Conservation (phyloP, 2,329 filamentous ascomycete genomes). For the Emericellopsis atlantica region DNA sequence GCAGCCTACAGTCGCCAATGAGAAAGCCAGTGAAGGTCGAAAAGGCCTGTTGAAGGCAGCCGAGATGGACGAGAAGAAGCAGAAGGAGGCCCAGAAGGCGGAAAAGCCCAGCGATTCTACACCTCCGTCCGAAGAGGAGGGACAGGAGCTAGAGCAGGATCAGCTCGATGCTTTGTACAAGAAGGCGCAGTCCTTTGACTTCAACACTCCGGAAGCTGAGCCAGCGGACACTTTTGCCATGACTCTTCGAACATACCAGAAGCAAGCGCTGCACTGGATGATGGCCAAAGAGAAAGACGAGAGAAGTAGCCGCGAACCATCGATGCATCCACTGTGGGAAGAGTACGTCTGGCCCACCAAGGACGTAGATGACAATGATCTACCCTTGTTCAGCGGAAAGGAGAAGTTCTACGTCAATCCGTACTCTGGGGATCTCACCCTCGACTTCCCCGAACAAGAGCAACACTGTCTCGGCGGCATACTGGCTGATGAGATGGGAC, state of each 20-base stretch:
- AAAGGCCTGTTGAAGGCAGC: slow-evolving; percentile 77
- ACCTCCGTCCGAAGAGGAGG: slow-evolving; percentile 63
- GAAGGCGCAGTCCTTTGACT: slow-evolving; percentile 95
- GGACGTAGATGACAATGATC: slow-evolving; percentile 70
- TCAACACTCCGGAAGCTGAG: slow-evolving; percentile 76
- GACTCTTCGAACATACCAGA: slow-evolving; percentile 83
- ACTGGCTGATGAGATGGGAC: slow-evolving; percentile 91
- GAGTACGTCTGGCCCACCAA: slow-evolving; percentile 83
- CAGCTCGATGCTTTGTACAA: slow-evolving; percentile 89
- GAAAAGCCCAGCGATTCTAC: slow-evolving; percentile 31
- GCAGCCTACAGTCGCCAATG: slow-evolving; percentile 61
- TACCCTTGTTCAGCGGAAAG: slow-evolving; percentile 54
- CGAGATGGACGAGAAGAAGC: slow-evolving; percentile 71
- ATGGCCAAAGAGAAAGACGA: slow-evolving; percentile 79
- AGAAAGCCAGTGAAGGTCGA: slow-evolving; percentile 68
- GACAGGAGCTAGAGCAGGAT: slow-evolving; percentile 84
- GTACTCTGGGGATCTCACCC: slow-evolving; percentile 85
- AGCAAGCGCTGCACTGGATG: slow-evolving; percentile 95
- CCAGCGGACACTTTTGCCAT: slow-evolving; percentile 73
- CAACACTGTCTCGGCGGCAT: slow-evolving; percentile 91
- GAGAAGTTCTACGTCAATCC: slow-evolving; percentile 87
- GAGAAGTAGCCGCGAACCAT: slow-evolving; percentile 56
- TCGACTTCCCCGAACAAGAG: slow-evolving; percentile 86
- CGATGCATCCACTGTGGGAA: slow-evolving; percentile 97
- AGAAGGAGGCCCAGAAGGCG: slow-evolving; percentile 27